These are phyloP conservation scores for Cercospora canescens DNA, from an alignment of 2,329 filamentous ascomycete genomes.

Conservation along the genomic window DNA sequence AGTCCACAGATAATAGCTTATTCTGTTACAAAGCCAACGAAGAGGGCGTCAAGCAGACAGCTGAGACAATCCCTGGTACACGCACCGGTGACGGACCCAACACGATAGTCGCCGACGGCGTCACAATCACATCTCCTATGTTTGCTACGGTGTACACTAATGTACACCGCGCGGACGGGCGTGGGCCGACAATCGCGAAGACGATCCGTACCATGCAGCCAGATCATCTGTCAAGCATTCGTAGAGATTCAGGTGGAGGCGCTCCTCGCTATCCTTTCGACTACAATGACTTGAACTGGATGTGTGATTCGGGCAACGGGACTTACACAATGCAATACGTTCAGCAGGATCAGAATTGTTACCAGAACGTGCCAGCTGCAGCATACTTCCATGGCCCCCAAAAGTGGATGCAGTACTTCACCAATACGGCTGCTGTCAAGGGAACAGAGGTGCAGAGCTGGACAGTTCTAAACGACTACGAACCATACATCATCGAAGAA, in stretches of 20 bases:
- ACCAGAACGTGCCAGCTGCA: conserved; percentile 27
- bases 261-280: conserved; percentile 23
- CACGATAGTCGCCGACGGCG: conserved; percentile 27
- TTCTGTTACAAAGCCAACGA: not conserved
- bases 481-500: conserved; percentile 22
- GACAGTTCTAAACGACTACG: conserved; percentile 27
- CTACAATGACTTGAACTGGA: conserved; percentile 29
- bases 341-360: conserved; percentile 20
- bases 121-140: conserved; percentile 28
- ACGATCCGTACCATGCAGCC: conserved; percentile 25
- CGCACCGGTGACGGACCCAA: conserved; percentile 15
- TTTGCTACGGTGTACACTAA: conserved; percentile 22
- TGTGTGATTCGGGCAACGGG: conserved; percentile 20
- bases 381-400: conserved; percentile 24
- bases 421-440: not conserved
- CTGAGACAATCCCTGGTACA: not conserved
- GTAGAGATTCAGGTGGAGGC: conserved; percentile 18
- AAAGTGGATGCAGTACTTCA: conserved; percentile 4
- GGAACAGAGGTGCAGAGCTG: not conserved
- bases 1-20: not conserved
- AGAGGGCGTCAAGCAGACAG: not conserved
- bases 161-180: conserved; percentile 23
- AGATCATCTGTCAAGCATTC: conserved; percentile 23
- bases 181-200: conserved; percentile 23
- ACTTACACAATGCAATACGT: conserved; percentile 20